Base-by-base conservation (phyloP, 1,284 basidiomycete genomes). In the Erythrobasidium hasegawianum region DNA sequence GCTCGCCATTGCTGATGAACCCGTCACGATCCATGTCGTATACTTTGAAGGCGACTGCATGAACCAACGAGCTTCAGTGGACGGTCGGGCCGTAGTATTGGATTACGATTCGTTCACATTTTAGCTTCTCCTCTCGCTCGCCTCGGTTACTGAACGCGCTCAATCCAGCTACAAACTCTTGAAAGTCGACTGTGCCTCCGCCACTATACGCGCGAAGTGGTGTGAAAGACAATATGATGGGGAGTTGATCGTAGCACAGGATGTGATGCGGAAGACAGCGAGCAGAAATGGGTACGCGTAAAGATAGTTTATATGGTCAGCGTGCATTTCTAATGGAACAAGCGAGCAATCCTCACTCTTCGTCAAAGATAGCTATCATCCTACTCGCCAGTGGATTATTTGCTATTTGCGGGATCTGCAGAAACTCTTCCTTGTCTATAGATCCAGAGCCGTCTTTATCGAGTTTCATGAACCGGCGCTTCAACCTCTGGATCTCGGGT, bases 351-450 rank as follows among this genome's bases (percentile, higher is more conserved):
- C 79, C 90, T 78, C 73, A 96, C 93, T 98, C 94, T 80, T 97
- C 92, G 76, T 99, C 95, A 76, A 99, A 98, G 76, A 99, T 98
- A 59, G 94, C 94, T 75, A 99, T 99, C 89, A 99, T 91, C 59
- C 95, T 86, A 61, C 90, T 90, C 53, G 96, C 93, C 55, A 98
- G 81, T 0, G 95, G 96, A 79, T 98, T 98, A 72, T 92, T 95
- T 33, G 95, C 95, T 75, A 98, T 97, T 79, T 96, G 92, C 0
- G 96, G 95, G 81, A 98, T 96, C 81, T 95, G 93, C 59, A 98
- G 81, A 79, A 99, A 98, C 80, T 99, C 95, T 75, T 97, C 94
- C 65, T 91, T 89, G 83, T 97, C 95, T 78, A 99, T 96, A 22
- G 92, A 93, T 65, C 96, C 95, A 18, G 90, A 95, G 41, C 93